Conservation (phyloP, 768 basidiomycete species). For the Leccinellum rugosiceps region DNA sequence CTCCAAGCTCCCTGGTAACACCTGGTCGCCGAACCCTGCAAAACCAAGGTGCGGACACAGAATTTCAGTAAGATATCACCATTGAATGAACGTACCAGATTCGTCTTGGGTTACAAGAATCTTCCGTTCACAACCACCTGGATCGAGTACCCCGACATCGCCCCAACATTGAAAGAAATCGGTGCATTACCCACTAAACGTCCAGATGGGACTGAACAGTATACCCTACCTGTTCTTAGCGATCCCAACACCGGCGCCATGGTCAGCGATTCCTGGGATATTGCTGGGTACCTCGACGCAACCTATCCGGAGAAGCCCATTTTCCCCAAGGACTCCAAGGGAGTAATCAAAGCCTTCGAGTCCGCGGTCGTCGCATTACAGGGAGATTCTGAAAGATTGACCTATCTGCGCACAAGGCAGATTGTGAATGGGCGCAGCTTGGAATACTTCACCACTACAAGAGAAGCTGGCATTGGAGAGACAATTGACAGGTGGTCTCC, state of each 20-base stretch:
- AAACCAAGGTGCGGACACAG: conserved; percentile 32
- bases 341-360: no score
- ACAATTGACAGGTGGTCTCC: no score
- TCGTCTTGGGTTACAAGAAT: conserved; percentile 31
- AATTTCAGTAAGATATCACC: not conserved
- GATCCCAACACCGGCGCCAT: no score
- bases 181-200: no score
- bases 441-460: conserved; percentile 37
- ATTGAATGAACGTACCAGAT: conserved; percentile 20
- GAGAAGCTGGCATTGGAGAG: conserved; percentile 31
- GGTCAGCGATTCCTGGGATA: no score
- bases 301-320: no score
- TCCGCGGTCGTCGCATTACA: not conserved
- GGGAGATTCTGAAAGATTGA: conserved; percentile 5
- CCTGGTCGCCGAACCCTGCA: conserved; percentile 38
- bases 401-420: conserved; percentile 22
- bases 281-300: no score
- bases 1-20: conserved; percentile 27
- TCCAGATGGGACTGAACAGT: no score
- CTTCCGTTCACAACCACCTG: no score
- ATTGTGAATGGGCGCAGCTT: conserved; percentile 34
- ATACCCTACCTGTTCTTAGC: no score
- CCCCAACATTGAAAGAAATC: no score
- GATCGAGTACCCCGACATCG: conserved; percentile 35
- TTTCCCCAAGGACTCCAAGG: no score